Evolutionary conservation across 768 basidiomycete genomes (phyloP), one percentile per base, ranked within the genome.

Genomic region (Suillus weaverae): DNA sequence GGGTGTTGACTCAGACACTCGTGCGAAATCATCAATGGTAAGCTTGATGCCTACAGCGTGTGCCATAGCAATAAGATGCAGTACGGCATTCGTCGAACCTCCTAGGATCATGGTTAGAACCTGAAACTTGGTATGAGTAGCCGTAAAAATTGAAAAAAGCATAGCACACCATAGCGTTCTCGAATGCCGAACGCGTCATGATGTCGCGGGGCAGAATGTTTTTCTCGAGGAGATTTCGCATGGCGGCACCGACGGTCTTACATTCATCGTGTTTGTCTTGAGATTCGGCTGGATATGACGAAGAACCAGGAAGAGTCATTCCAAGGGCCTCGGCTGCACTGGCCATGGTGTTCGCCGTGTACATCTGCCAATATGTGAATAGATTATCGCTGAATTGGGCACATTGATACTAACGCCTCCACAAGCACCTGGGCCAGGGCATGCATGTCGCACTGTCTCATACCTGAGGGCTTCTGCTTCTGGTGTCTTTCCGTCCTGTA

Each of bases 331-430:
- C 97, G 50, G 93, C 85, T 16, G 95, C 94, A 68, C 93, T 95
- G 5, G 97, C 94, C 94, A 99, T 98, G 3, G 97, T 99, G 77
- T 99, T 99, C 39, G 94, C 94, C 6, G 95, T 97, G 77, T 97
- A 97, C 95, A 97, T 96, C 94, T 95, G 66, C 63, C 38, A 72
- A 65, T 16, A 65, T 69, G 26, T 33, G 14, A 9, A 44, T 0
- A 11, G 46, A 54, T 36, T 33, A 44, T 38, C 30, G 48, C 30
- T 54, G 44, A 48, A 13, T 10, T n/a, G 61, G 66, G 32, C 38
- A 61, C 43, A 39, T 18, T 39, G 33, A 44, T 20, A 85, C 92
- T 77, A 75, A 96, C 95, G 68, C 96, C 97, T 74, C 97, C 97
- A 77, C 97, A 99, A 59, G 97, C 95, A 61, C 97, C 97, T 26